Percentiles rank a stretch among this genome's conserved stretches.
These are phyloP conservation scores for Cochlearia excelsa DNA, from an alignment of 345 rosid genomes.

Conservation along the genomic window DNA sequence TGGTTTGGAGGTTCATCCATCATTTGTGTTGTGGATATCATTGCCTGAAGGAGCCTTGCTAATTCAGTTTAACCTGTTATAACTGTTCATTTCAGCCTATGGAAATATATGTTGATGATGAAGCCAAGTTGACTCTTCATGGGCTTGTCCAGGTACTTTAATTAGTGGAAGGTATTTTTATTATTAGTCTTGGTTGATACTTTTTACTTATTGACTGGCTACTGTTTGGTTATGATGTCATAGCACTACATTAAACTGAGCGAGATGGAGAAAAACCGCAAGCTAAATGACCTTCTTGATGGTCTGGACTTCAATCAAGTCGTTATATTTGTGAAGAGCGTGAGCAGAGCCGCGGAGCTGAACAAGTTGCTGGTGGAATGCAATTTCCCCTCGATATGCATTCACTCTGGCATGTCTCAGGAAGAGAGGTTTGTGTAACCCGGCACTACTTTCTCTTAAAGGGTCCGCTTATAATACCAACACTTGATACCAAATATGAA, in stretches of 20 bases:
- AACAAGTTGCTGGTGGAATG: slow-evolving; percentile 89
- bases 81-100: slow-evolving; percentile 93
- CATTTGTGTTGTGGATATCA: slow-evolving; percentile 65
- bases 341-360: slow-evolving; percentile 83
- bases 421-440: slow-evolving; percentile 64
- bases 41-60: slow-evolving; percentile 62
- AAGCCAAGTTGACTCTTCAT: slow-evolving; percentile 97
- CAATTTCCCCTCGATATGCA: slow-evolving; percentile 90
- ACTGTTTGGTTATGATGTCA: not conserved
- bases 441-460: not conserved
- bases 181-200: not conserved
- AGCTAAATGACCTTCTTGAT: slow-evolving; percentile 88
- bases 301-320: slow-evolving; percentile 96
- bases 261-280: slow-evolving; percentile 88
- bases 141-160: slow-evolving; percentile 95
- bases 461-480: not conserved
- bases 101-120: slow-evolving; percentile 98
- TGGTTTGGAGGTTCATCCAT: slow-evolving; percentile 52
- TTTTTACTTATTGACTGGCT: not conserved
- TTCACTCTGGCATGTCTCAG: slow-evolving; percentile 98
- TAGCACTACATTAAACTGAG: slow-evolving; percentile 94
- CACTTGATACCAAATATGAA: not conserved
- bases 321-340: slow-evolving; percentile 90
- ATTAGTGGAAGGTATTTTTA: not conserved
- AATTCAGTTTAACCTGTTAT: slow-evolving; percentile 71